Conservation (phyloP, 2,329 filamentous ascomycete genomes). For the Ophiostoma sp. region DNA sequence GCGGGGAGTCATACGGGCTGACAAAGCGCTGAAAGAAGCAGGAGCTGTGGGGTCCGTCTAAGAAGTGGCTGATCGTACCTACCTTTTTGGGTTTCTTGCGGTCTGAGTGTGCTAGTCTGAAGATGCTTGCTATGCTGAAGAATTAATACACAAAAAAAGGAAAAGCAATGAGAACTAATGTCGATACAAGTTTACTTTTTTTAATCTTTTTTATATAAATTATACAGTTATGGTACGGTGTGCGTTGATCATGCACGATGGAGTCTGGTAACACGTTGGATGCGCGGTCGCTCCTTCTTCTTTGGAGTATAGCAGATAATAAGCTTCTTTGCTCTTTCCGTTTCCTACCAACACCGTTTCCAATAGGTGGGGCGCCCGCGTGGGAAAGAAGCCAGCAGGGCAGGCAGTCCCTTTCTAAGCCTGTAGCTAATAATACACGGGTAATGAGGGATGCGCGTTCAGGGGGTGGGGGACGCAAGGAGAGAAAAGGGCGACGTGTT, state of each 20-base stretch:
- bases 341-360: constrained; percentile 1
- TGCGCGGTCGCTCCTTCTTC: not conserved
- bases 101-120: not conserved
- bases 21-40: constrained; percentile 31
- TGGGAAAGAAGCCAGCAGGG: not conserved
- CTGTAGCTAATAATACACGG: not conserved
- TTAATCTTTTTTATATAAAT: not conserved
- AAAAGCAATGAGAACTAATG: not conserved
- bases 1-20: constrained; percentile 25
- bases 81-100: not conserved
- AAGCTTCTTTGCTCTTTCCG: constrained; percentile 1
- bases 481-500: constrained; percentile 27
- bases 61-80: constrained; percentile 14
- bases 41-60: constrained; percentile 15
- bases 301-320: not conserved
- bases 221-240: not conserved
- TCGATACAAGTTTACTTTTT: no score
- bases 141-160: not conserved
- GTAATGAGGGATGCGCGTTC: constrained; percentile 21
- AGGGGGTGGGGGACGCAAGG: constrained; percentile 16
- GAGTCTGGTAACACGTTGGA: not conserved
- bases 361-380: not conserved
- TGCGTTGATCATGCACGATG: not conserved
- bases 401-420: not conserved
- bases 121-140: not conserved